Conservation (phyloP, 768 basidiomycete genomes). For the Fistulinella prunicolor region DNA sequence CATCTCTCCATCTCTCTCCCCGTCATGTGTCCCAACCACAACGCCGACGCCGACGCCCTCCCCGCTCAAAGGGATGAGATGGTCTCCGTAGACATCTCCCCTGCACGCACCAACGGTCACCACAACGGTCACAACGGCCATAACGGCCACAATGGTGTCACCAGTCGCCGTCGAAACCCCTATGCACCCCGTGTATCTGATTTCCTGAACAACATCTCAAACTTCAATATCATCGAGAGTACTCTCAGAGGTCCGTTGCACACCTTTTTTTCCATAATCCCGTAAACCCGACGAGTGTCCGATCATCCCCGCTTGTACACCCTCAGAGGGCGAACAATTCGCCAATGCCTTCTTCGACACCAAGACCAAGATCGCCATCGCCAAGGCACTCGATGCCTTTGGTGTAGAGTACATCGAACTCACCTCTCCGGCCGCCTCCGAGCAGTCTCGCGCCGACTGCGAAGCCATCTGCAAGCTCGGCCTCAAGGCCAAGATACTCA, state of each 20-base stretch:
- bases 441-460: slow-evolving; percentile 91
- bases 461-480: slow-evolving; percentile 99
- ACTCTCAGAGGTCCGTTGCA: slow-evolving; percentile 78
- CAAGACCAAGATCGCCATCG: slow-evolving; percentile 99
- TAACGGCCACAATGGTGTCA: not conserved
- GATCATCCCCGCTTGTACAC: slow-evolving; percentile 10
- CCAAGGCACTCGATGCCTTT: slow-evolving; percentile 96
- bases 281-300: too few species aligned
- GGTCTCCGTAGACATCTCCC: slow-evolving; percentile 56
- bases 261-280: not conserved
- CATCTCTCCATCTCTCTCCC: not conserved
- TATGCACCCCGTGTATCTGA: slow-evolving; percentile 91
- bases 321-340: slow-evolving; percentile 94
- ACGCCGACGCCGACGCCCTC: slow-evolving; percentile 43
- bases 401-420: slow-evolving; percentile 99
- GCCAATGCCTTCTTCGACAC: slow-evolving; percentile 99
- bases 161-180: slow-evolving; percentile 54
- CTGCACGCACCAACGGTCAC: slow-evolving; percentile 42
- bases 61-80: slow-evolving; percentile 53
- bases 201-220: slow-evolving; percentile 88
- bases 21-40: slow-evolving; percentile 52
- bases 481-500: slow-evolving; percentile 93
- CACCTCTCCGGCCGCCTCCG: slow-evolving; percentile 95
- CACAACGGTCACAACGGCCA: slow-evolving; percentile 35
- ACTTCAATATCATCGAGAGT: slow-evolving; percentile 96